Evolutionary conservation across 306 rosid species (phyloP).

Genomic region (Glycine latifolia): DNA sequence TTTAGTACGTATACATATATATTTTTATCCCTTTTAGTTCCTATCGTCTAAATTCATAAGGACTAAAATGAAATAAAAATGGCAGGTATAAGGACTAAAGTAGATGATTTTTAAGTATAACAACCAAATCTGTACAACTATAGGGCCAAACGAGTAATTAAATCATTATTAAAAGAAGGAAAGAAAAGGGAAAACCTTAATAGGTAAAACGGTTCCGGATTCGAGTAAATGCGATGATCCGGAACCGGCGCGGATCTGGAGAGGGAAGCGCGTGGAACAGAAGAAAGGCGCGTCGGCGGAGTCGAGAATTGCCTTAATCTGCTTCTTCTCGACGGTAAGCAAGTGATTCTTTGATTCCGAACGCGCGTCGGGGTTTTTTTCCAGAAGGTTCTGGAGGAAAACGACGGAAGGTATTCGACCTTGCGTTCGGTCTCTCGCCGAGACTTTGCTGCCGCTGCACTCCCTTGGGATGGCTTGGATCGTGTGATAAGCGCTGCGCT

Average conservation of each 20-base stretch:
- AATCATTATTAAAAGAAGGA: background rate
- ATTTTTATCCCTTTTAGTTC: no score
- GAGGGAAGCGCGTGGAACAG: constrained; percentile 80
- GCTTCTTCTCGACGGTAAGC: constrained; percentile 81
- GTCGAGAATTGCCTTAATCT: constrained; percentile 77
- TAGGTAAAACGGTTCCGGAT: constrained; percentile 81
- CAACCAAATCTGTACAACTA: no score
- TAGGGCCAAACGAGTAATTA: no score
- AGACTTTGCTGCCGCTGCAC: constrained; percentile 62
- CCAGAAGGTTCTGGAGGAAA: constrained; percentile 65
- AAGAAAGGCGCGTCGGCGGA: constrained; percentile 68
- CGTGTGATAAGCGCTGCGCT: constrained; percentile 66
- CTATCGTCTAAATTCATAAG: no score
- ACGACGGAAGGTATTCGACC: constrained; percentile 92
- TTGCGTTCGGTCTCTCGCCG: constrained; percentile 73
- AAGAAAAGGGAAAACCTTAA: constrained; percentile 62
- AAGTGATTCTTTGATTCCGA: constrained; percentile 64
- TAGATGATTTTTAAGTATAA: no score
- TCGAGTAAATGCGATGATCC: constrained; percentile 83
- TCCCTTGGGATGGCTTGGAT: constrained; percentile 94
- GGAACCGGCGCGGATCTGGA: constrained; percentile 95
- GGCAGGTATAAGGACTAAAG: no score
- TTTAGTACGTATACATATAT: no score
- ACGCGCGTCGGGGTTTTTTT: constrained; percentile 38
- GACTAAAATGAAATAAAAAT: no score